Evolutionary conservation across 805 yeast genomes (phyloP).

Genomic region (Candida gorgasii): DNA sequence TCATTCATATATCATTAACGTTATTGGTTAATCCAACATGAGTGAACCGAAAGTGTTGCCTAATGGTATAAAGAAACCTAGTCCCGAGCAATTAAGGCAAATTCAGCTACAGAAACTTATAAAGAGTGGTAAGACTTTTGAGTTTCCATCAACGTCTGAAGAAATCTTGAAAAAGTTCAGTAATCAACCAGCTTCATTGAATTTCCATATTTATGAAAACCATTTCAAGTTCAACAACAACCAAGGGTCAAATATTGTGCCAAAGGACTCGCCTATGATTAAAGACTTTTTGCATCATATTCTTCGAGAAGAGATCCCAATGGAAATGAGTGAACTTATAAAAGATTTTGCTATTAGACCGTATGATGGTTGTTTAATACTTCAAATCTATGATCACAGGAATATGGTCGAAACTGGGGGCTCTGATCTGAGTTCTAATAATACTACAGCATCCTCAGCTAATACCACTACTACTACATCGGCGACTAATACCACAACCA

Average conservation of each 20-base stretch:
- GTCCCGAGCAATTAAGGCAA: slow-evolving; percentile 16
- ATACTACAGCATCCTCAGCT: no score
- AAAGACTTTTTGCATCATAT: slow-evolving; percentile 80
- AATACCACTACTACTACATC: not conserved
- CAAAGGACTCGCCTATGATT: slow-evolving; percentile 74
- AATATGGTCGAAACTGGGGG: slow-evolving; percentile 31
- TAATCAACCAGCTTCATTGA: slow-evolving; percentile 76
- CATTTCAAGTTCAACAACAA: slow-evolving; percentile 90
- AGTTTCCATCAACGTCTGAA: slow-evolving; percentile 69
- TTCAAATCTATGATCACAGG: slow-evolving; percentile 87
- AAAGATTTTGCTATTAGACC: slow-evolving; percentile 82
- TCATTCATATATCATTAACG: no score
- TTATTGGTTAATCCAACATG: not conserved
- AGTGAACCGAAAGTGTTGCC: not conserved
- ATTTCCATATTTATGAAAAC: slow-evolving; percentile 86
- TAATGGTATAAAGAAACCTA: slow-evolving; percentile 1
- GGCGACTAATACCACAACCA: not conserved
- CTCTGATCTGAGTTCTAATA: no score
- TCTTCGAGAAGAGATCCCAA: slow-evolving; percentile 80
- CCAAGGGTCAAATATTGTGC: slow-evolving; percentile 74
- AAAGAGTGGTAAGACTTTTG: slow-evolving; percentile 31
- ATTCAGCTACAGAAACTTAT: slow-evolving; percentile 2
- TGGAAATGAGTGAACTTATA: slow-evolving; percentile 84
- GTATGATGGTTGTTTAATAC: slow-evolving; percentile 86
- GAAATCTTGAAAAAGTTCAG: slow-evolving; percentile 77